Conservation (phyloP, 1,284 basidiomycete genomes). For the Peniophora sp. region DNA sequence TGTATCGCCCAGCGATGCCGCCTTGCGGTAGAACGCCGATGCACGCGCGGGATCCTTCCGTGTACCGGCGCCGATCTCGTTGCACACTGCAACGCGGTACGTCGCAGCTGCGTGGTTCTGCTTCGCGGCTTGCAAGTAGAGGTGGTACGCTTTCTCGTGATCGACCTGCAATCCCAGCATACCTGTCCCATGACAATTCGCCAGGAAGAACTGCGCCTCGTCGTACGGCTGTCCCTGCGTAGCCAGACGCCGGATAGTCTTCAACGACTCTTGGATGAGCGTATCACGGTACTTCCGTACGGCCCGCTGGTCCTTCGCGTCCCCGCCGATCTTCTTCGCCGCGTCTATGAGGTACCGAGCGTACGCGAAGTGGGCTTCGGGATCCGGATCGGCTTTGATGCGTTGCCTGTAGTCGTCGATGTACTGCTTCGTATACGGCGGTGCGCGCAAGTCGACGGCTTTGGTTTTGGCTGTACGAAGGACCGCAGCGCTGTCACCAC, state of each 20-base stretch:
- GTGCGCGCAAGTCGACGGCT: constrained; percentile 79
- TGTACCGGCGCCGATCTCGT: constrained; percentile 99
- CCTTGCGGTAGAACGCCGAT: constrained; percentile 94
- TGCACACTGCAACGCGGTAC: constrained; percentile 97
- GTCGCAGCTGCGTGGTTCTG: constrained; percentile 94
- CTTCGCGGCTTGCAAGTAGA: constrained; percentile 97
- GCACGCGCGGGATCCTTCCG: constrained; percentile 82
- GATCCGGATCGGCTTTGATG: constrained; percentile 97
- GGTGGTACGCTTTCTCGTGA: constrained; percentile 95
- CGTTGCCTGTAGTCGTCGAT: constrained; percentile 95
- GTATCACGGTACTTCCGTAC: constrained; percentile 88
- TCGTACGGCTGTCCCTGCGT: constrained; percentile 86
- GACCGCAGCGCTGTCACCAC: constrained; percentile 48
- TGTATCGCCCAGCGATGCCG: constrained; percentile 92
- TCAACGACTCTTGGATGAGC: constrained; percentile 84
- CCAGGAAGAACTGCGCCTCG: constrained; percentile 99
- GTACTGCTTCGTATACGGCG: constrained; percentile 92
- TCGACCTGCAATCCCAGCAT: constrained; percentile 92
- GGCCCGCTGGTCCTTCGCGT: constrained; percentile 69
- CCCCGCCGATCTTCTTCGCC: constrained; percentile 82
- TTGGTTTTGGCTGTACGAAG: constrained; percentile 66
- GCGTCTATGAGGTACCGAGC: constrained; percentile 98
- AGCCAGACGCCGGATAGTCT: constrained; percentile 87
- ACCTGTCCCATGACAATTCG: constrained; percentile 95
- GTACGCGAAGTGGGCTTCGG: constrained; percentile 97